A percentile compares a stretch with the other conserved stretches of the same genome.
Evolutionary conservation across 192 early-diverging fungal genomes (phyloP).

Genomic region (Coemansia sp.): DNA sequence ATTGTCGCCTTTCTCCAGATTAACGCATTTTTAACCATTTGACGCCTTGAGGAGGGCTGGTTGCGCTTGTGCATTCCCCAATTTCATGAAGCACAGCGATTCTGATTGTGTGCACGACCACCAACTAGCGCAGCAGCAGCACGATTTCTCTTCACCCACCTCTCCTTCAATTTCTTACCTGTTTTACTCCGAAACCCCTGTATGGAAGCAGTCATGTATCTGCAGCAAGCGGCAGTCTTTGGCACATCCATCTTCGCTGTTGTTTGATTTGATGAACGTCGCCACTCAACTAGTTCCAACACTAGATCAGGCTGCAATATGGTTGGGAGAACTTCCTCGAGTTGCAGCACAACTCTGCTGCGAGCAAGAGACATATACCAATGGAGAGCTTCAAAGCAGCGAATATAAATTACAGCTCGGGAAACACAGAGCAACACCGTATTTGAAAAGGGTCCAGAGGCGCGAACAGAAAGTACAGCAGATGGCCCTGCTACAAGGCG

Average conservation of each 20-base stretch:
- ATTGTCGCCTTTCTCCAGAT: not conserved
- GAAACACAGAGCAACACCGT: not conserved
- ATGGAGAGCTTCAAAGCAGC: not conserved
- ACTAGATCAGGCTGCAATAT: conserved; percentile 6
- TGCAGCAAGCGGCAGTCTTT: not conserved
- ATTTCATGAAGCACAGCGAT: conserved; percentile 35
- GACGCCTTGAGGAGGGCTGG: not conserved
- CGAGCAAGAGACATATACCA: not conserved
- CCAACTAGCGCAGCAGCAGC: conserved; percentile 26
- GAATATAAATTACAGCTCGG: not conserved
- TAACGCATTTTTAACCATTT: not conserved
- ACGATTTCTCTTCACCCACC: conserved; percentile 2
- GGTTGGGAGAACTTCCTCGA: conserved; percentile 17
- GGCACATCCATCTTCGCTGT: not conserved
- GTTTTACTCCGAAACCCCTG: conserved; percentile 16
- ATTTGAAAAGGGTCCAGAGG: not conserved
- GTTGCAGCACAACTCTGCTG: conserved; percentile 6
- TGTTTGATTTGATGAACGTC: conserved; percentile 9
- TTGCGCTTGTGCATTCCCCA: not conserved
- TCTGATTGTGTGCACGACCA: conserved; percentile 35
- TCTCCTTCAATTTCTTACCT: conserved; percentile 9
- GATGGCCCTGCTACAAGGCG: conserved; percentile 7
- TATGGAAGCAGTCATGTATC: conserved; percentile 29
- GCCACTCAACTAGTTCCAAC: conserved; percentile 4
- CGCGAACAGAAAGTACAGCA: not conserved